Evolutionary conservation across 805 yeast species (phyloP), one percentile per base, ranked within the genome.

Genomic region (Candida adriatica): DNA sequence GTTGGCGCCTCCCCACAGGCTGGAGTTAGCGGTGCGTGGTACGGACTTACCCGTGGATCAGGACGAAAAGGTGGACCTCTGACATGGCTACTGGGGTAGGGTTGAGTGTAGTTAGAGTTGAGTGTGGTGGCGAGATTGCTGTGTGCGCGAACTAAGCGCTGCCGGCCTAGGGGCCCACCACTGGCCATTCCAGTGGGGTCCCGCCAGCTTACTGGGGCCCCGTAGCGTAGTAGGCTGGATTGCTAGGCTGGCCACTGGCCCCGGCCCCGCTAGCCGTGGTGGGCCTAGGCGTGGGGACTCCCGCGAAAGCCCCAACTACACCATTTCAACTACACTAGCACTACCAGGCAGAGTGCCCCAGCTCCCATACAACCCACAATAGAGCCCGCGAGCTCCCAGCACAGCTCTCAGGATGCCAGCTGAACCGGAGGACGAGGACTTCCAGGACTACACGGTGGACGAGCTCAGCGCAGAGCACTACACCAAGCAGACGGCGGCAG

Each of bases 391-490:
- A 8, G 8, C 8, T 11, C 13, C 13, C 8, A 23, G 13, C 10
- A 23, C 10, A 23, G 13, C 8, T 10, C 22, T 13, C 30, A 37
- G 30, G n/a, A 34, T 33, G 25, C 32, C 29, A 13, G 16, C 26
- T 14, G 37, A 32, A 16, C 37, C 32, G 17, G 40, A 36, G 10
- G 32, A 29, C 21, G 15, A 32, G 4, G 40, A 36, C 15, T 26
- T 14, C 27, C 19, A 24, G 10, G 40, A 36, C 27, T 36, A 36
- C 23, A 34, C 40, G 3, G 40, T 33, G 7, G 40, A 14, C 2
- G 40, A 36, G 27, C 34, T 36, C 11, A 29, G 13, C n/a, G 24
- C 16, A 16, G 40, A 36, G 26, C 40, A 36, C 24, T 36, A 36
- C 32, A 36, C 40, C 20, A 36, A 32, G 27, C 19, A 9, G 13